Evolutionary conservation across 2,329 filamentous ascomycete species (phyloP), one percentile per base, ranked within the genome.

Genomic region (Clarireedia hainanense): DNA sequence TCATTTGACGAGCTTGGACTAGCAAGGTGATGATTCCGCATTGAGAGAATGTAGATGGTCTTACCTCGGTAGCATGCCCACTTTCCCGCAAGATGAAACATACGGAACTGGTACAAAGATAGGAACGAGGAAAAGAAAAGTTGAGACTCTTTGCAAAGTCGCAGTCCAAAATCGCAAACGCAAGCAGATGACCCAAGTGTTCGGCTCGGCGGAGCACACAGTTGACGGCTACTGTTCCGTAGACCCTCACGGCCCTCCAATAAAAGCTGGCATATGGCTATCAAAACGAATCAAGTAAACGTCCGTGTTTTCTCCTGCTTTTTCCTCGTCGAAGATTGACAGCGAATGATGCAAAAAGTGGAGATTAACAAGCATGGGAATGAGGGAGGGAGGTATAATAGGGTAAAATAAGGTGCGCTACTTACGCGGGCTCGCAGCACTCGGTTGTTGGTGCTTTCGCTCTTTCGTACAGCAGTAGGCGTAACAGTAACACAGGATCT

Each of bases 1-100:
- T 23, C 20, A 43, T 43, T 43, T 43, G 40, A 43, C 20, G n/a
- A 43, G 40, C 17, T 43, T 43, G 6, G n/a, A 10, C 43, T 3
- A 46, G 43, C 26, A 46, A 46, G 14, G 17, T 40, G 39, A 46
- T 24, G 43, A 7, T 26, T 24, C 17, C 5, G 37, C 30, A 37
- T 39, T 5, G 34, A 39, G 30, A 49, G 24, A 24, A 27, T 46
- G 20, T 6, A 20, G 20, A 20, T 45, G 17, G 43, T 46, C 17
- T 20, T 46, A 46, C 43, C 17, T 46, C 43, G 43, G 43, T 24
- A 46, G 20, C 43, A 15, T 24, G 10, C 17, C 15, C 30, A 23
- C 6, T 36, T 36, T 49, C n/a, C 17, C 30, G 43, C 24, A 45
- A 26, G 39, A 55, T 55, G 52, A 55, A 55, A 50, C 52, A 55